A percentile compares a stretch with the other conserved stretches of the same genome.
These are phyloP conservation scores for Chlamydomonas urium DNA, from an alignment of 139 green algal genomes.

Conservation along the genomic window DNA sequence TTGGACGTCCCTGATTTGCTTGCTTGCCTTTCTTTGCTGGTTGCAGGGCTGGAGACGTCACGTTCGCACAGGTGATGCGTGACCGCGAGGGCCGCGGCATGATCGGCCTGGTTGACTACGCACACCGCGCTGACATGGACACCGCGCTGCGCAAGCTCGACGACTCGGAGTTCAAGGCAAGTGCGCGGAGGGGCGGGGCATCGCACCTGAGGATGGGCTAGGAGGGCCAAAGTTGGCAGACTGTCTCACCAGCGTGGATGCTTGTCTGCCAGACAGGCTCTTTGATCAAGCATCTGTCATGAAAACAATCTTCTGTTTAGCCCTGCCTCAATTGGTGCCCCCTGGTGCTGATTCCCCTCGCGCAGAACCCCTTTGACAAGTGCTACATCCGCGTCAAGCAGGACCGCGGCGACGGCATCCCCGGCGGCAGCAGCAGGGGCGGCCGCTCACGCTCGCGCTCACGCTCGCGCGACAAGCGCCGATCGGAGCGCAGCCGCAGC, in stretches of 20 bases:
- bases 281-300: no score
- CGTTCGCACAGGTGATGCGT: conserved; percentile 52
- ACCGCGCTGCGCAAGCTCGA: conserved; percentile 63
- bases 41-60: conserved; percentile 48
- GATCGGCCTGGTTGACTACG: conserved; percentile 66
- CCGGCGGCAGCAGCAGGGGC: neutral
- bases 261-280: no score
- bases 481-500: neutral
- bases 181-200: no score
- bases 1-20: no score
- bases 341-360: no score
- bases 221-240: no score
- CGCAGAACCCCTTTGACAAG: conserved; percentile 81
- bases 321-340: no score
- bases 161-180: conserved; percentile 76
- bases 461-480: neutral
- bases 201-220: no score
- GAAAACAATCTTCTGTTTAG: no score
- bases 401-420: conserved; percentile 17
- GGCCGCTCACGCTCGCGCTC: conserved; percentile 9
- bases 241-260: no score
- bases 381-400: conserved; percentile 40
- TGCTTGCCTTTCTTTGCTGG: no score
- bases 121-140: conserved; percentile 53
- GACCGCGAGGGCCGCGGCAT: conserved; percentile 48